Evolutionary conservation across 495 filamentous ascomycete species (phyloP), one percentile per base, ranked within the genome.

Genomic region (Podospora bellae-mahoneyi): DNA sequence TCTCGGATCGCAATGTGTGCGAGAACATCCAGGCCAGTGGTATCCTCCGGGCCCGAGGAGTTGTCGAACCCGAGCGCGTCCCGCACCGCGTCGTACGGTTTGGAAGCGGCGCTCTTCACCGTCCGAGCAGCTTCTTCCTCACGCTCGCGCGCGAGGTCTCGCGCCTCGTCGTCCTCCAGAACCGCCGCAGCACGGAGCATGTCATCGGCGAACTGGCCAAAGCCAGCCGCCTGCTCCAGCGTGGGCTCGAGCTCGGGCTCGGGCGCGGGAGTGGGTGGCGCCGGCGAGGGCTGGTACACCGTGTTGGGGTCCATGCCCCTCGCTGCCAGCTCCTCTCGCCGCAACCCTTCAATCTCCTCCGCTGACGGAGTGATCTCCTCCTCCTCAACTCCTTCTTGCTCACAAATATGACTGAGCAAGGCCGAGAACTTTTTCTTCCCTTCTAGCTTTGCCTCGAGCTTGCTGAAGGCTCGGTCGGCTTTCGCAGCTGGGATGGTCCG

Each of bases 41-140:
- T 71, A 27, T 74, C 70, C 48, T 19, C 28, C 2, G 65, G 54
- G 20, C 70, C 66, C 13, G 61, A n/a, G 16, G 74, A 61, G 7
- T 75, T 73, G 19, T 68, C 74, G 59, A 74, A 77, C 15, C 77
- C 78, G 66, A 84, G 82, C 0, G 82, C 78, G 60, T 84, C 81
- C 61, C 82, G 73, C 30, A 84, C 80, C 18, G 81, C 81, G 65
- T 84, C 82, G 69, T 82, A 84, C 19, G 81, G 80, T 20, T 78
- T 76, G 5, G 82, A 79, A 18, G 70, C 70, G 48, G 70, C 27
- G n/a, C 65, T 71, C 59, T 71, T 71, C 13, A 74, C 68, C 4
- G 62, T 34, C 19, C 66, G 67, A 1, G 71, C 32, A 15, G 71
- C 63, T 39, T 65, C 70, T 27, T 78, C 73, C 27, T 75, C 72